These are phyloP conservation scores for Globisporangium megalacanthum DNA, from an alignment of 352 stramenopile species.

Conservation along the genomic window DNA sequence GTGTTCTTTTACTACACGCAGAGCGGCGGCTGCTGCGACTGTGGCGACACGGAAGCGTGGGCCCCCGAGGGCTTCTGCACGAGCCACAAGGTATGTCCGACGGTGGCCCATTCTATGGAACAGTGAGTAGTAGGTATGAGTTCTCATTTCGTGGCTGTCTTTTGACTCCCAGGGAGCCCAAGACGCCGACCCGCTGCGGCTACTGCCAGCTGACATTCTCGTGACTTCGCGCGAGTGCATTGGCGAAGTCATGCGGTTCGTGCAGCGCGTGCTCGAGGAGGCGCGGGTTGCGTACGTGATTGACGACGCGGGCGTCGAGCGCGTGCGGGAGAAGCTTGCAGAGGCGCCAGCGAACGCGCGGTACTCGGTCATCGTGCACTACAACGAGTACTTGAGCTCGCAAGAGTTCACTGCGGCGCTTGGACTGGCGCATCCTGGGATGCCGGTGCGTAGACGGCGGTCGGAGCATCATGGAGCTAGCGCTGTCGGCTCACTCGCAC, in stretches of 20 bases:
- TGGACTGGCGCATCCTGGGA: slow-evolving; percentile 60
- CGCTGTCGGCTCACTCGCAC: background rate
- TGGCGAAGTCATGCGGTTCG: slow-evolving; percentile 58
- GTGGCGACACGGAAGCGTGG: slow-evolving; percentile 96
- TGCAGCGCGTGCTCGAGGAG: slow-evolving; percentile 59
- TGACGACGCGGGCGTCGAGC: slow-evolving; percentile 39
- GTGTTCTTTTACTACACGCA: slow-evolving; percentile 94
- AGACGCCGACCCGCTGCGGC: slow-evolving; percentile 58
- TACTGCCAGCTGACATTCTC: slow-evolving; percentile 50
- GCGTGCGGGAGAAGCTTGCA: slow-evolving; percentile 39
- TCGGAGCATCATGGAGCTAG: background rate
- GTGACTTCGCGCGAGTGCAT: slow-evolving; percentile 57
- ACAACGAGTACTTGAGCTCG: slow-evolving; percentile 89
- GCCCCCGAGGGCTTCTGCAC: slow-evolving; percentile 92
- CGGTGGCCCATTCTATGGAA: background rate
- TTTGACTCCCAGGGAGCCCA: slow-evolving; percentile 43
- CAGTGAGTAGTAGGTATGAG: no score
- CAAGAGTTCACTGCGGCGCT: slow-evolving; percentile 80
- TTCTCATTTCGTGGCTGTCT: background rate
- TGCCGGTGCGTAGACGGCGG: slow-evolving; percentile 36
- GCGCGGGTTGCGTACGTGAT: slow-evolving; percentile 54
- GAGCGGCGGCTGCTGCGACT: slow-evolving; percentile 97
- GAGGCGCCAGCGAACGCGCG: slow-evolving; percentile 52
- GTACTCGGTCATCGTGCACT: slow-evolving; percentile 90
- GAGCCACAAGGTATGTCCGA: slow-evolving; percentile 76